Evolutionary conservation across 768 basidiomycete species (phyloP), one percentile per base, ranked within the genome.

Genomic region (Agaricus bisporus): DNA sequence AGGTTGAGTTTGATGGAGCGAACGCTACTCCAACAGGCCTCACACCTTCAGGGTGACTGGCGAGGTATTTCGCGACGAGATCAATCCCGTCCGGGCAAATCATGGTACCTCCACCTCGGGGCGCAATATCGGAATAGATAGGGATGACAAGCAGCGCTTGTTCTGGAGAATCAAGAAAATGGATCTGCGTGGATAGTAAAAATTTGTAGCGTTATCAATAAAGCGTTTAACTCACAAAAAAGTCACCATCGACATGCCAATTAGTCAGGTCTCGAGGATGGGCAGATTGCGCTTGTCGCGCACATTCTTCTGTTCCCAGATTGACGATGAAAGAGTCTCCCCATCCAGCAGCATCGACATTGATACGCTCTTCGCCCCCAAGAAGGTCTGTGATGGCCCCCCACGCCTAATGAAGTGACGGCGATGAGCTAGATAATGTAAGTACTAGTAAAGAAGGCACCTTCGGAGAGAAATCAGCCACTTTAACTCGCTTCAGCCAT

Each of bases 161-260:
- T 63, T 85, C 82, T 3, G 79, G 81, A 18, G 82, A 84, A 61
- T 84, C 83, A 48, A 86, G 75, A 61, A 74, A 86, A 64, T 81
- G 80, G 25, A 79, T 70, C 76, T 77, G 41, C 29, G 26, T 20
- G n/a, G 41, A 8, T 15, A 32, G 26, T 29, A 18, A 9, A 43
- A 41, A 2, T 20, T 39, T 17, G 25, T 15, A 15, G 9, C 20
- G 17, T 15, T 53, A 32, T 14, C n/a, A 36, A 11, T 28, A 17
- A 9, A 20, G 22, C 9, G 18, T 20, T 56, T 6, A 9, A 58
- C 18, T 15, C 59, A 74, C 73, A 63, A 81, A 82, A 61, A 80
- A 81, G 58, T 81, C 79, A 15, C 79, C 81, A 59, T 81, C 79
- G 41, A 81, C 77, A 62, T 85, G 83, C 82, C 83, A 86, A 57